phyloP scores from a whole-genome alignment of 2,329 filamentous ascomycete genomes.

The Fusarium ramigenum region DNA sequence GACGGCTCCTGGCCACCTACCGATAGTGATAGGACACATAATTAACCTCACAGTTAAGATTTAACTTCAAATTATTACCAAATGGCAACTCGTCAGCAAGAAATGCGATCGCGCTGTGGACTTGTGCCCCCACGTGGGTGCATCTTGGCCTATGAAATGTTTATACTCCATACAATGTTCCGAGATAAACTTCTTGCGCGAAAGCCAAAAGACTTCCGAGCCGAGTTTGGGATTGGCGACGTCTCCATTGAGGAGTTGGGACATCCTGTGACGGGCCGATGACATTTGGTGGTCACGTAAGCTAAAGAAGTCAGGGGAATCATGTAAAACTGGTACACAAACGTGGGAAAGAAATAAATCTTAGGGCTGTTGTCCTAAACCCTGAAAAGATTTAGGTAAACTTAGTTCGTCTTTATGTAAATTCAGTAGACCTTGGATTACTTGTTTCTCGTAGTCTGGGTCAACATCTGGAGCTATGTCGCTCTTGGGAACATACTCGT shows the following conservation, averaged over 20 bases:
- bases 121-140: background rate
- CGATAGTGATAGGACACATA: fast-evolving
- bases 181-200: no score
- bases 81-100: background rate
- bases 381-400: no score
- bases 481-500: no score
- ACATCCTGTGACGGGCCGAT: background rate
- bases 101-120: fast-evolving
- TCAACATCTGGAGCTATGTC: no score
- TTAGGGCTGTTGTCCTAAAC: no score
- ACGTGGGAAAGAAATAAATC: no score
- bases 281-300: background rate
- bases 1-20: no score
- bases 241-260: background rate
- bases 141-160: background rate
- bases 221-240: fast-evolving
- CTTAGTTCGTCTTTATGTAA: no score
- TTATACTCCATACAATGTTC: fast-evolving
- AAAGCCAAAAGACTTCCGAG: fast-evolving
- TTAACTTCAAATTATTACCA: fast-evolving
- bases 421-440: no score
- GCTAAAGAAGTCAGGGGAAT: no score
- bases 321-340: no score
- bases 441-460: no score
- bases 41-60: fast-evolving